These are phyloP conservation scores for Fusarium anguioides DNA, from an alignment of 2,329 filamentous ascomycete species.

Conservation along the genomic window DNA sequence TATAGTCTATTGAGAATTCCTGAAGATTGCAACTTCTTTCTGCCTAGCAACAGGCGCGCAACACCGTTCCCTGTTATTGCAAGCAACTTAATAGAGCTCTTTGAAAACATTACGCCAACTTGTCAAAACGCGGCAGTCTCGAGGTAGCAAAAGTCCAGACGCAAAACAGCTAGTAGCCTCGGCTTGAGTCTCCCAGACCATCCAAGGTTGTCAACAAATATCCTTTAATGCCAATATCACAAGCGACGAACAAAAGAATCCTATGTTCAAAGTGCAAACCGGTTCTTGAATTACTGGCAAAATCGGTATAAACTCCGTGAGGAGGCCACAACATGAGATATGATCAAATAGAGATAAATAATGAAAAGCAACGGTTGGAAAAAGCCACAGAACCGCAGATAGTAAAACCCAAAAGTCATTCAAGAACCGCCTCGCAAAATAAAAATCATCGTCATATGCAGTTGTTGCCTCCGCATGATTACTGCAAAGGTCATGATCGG, in stretches of 20 bases:
- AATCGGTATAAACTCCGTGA: constrained; percentile 46
- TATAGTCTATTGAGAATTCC: neutral
- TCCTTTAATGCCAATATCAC: neutral
- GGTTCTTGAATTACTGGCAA: constrained; percentile 47
- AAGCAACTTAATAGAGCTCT: neutral
- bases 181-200: no score
- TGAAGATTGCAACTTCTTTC: neutral
- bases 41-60: neutral
- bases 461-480: constrained; percentile 29
- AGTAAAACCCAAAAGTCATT: constrained; percentile 44
- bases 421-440: constrained; percentile 47
- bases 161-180: neutral
- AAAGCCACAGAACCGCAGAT: constrained; percentile 34
- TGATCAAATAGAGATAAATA: constrained; percentile 39
- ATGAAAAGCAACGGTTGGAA: constrained; percentile 32
- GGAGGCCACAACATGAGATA: constrained; percentile 39
- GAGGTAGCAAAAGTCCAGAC: neutral
- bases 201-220: neutral
- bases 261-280: constrained; percentile 25
- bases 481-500: constrained; percentile 20
- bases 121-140: neutral
- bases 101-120: neutral
- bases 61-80: neutral
- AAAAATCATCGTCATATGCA: constrained; percentile 45
- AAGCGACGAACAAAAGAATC: constrained; percentile 13